These are phyloP conservation scores for Euphorbia celastroides DNA, from an alignment of 441 rosid species.

Conservation along the genomic window DNA sequence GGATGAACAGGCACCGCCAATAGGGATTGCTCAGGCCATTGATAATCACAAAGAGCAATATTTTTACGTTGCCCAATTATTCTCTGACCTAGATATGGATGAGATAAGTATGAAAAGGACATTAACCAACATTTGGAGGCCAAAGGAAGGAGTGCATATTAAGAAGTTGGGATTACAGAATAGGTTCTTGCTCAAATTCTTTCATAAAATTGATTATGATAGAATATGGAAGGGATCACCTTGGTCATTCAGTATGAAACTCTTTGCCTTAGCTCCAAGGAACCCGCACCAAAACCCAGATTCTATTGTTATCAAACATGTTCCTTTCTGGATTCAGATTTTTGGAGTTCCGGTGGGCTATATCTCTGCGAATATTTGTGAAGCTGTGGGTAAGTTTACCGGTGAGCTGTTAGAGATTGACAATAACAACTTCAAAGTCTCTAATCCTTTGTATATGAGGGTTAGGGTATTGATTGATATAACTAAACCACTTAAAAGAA, in stretches of 20 bases:
- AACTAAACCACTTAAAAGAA: background rate
- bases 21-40: conserved; percentile 4
- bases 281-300: background rate
- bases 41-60: too few relatives aligned
- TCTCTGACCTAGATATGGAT: too few relatives aligned
- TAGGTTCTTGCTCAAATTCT: too few relatives aligned
- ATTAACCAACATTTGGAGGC: background rate
- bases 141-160: background rate
- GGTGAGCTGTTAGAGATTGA: background rate
- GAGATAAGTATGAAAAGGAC: too few relatives aligned
- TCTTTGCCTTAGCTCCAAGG: too few relatives aligned
- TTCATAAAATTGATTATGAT: background rate
- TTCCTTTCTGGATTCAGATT: background rate
- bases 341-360: background rate
- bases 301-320: background rate
- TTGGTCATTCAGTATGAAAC: background rate
- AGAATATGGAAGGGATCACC: background rate
- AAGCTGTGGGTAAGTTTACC: background rate
- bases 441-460: background rate
- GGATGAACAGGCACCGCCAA: conserved; percentile 10
- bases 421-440: background rate
- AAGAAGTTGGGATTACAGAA: background rate
- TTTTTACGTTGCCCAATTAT: too few relatives aligned
- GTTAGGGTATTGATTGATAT: background rate
- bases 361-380: background rate